Conservation (phyloP, 352 stramenopile species). For the Globisporangium middletonii region DNA sequence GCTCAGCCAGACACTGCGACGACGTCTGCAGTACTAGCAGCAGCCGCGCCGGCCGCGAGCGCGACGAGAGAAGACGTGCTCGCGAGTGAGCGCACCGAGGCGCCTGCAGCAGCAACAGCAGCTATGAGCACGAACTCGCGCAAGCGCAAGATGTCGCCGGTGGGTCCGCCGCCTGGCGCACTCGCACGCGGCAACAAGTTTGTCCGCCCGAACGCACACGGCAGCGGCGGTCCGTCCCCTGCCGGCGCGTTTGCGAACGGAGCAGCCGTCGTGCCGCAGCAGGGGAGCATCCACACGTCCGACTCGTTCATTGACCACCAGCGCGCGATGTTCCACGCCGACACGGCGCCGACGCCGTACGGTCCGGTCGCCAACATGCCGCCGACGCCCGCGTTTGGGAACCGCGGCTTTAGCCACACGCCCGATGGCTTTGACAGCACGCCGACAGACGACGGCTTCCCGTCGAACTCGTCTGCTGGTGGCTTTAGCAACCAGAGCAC, state of each 20-base stretch:
- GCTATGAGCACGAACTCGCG: conserved; percentile 15
- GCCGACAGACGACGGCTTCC: conserved; percentile 35
- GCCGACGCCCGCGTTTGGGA: conserved; percentile 73
- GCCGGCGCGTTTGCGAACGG: conserved; percentile 7
- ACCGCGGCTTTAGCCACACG: conserved; percentile 49
- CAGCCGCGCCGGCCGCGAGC: background rate
- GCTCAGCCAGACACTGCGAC: background rate
- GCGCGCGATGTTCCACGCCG: conserved; percentile 62
- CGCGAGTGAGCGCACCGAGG: background rate
- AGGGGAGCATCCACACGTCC: conserved; percentile 49
- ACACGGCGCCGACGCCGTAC: conserved; percentile 74
- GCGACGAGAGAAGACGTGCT: conserved; percentile 8
- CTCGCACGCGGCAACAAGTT: conserved; percentile 53
- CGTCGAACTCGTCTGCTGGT: conserved; percentile 28
- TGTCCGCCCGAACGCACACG: conserved; percentile 24
- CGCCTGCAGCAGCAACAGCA: background rate
- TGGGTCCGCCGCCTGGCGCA: conserved; percentile 13
- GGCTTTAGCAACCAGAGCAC: conserved; percentile 14
- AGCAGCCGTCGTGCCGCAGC: conserved; percentile 18
- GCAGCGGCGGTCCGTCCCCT: background rate
- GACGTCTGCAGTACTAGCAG: background rate
- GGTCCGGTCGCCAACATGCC: conserved; percentile 73
- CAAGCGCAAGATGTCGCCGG: conserved; percentile 73
- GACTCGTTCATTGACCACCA: conserved; percentile 76
- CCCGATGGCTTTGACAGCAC: conserved; percentile 66